phyloP scores from a whole-genome alignment of 495 filamentous ascomycete genomes.

The Penicillium desertorum region DNA sequence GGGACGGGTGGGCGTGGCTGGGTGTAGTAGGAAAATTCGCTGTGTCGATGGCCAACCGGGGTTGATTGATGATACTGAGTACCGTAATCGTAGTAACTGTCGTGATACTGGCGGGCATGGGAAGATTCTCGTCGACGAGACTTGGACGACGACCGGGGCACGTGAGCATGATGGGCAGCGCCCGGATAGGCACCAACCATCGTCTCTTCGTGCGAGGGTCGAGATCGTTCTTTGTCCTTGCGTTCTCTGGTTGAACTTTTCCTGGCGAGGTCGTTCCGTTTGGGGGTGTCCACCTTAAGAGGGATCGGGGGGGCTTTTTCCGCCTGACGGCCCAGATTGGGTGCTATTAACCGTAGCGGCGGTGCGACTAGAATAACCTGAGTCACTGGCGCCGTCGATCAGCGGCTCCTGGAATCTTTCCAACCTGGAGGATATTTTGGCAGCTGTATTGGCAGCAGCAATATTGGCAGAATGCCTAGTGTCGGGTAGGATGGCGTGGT shows the following conservation, averaged over 20 bases:
- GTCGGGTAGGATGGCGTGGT: constrained; percentile 45
- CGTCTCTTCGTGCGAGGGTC: constrained; percentile 36
- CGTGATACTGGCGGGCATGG: constrained; percentile 30
- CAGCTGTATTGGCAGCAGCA: constrained; percentile 36
- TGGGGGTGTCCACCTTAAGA: constrained; percentile 44
- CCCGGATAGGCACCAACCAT: constrained; percentile 40
- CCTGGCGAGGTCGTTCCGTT: constrained; percentile 31
- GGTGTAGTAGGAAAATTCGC: constrained; percentile 32
- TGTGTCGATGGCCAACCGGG: constrained; percentile 34
- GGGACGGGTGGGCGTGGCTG: constrained; percentile 29
- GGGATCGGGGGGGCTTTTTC: constrained; percentile 38
- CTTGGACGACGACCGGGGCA: constrained; percentile 37
- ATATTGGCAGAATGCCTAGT: constrained; percentile 52
- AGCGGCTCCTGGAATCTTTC: constrained; percentile 39
- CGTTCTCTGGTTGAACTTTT: constrained; percentile 38
- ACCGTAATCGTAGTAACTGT: constrained; percentile 36
- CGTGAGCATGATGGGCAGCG: constrained; percentile 31
- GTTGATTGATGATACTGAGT: constrained; percentile 34
- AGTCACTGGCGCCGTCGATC: constrained; percentile 58
- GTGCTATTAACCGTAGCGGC: constrained; percentile 55
- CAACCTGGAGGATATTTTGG: constrained; percentile 54
- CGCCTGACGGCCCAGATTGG: constrained; percentile 53
- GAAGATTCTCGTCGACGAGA: constrained; percentile 37
- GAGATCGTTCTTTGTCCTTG: constrained; percentile 35
- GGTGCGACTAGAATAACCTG: constrained; percentile 65